These are phyloP conservation scores for Microbotryum lychnidis-dioicae DNA, from an alignment of 1,284 basidiomycete genomes.

Conservation along the genomic window DNA sequence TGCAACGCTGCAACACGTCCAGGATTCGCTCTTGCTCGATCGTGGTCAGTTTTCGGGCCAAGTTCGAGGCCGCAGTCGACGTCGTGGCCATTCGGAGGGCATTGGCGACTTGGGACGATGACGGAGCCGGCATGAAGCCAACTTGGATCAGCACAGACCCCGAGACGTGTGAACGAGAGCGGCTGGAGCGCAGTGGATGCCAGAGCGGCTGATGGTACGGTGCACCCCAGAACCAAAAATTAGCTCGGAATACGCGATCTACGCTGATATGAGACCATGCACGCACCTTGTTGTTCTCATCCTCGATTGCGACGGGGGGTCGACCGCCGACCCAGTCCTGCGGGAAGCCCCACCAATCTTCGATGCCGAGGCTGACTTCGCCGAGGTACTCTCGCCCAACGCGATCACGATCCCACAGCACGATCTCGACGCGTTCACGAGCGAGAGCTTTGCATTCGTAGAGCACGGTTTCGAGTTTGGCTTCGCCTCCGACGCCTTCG, in stretches of 20 bases:
- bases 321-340: slow-evolving; percentile 37
- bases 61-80: slow-evolving; percentile 39
- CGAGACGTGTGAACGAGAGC: slow-evolving; percentile 15
- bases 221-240: slow-evolving; percentile 54
- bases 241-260: slow-evolving; percentile 36
- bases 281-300: slow-evolving; percentile 40
- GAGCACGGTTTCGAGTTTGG: slow-evolving; percentile 79
- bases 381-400: slow-evolving; percentile 63
- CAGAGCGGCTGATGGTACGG: slow-evolving; percentile 30
- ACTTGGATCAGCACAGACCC: slow-evolving; percentile 43
- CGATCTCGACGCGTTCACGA: slow-evolving; percentile 55
- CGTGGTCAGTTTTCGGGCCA: slow-evolving; percentile 48
- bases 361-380: slow-evolving; percentile 65
- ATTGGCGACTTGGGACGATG: slow-evolving; percentile 70
- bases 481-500: slow-evolving; percentile 50
- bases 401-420: slow-evolving; percentile 86
- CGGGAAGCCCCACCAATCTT: slow-evolving; percentile 64
- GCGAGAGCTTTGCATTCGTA: slow-evolving; percentile 37
- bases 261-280: slow-evolving; percentile 49
- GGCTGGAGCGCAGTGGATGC: slow-evolving; percentile 24
- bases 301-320: slow-evolving; percentile 17
- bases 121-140: slow-evolving; percentile 54
- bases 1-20: slow-evolving; percentile 3
- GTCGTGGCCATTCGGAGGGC: slow-evolving; percentile 44
- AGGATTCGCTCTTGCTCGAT: slow-evolving; percentile 9